Conservation (phyloP, 1,284 basidiomycete genomes). For the Tylopilus sp. region DNA sequence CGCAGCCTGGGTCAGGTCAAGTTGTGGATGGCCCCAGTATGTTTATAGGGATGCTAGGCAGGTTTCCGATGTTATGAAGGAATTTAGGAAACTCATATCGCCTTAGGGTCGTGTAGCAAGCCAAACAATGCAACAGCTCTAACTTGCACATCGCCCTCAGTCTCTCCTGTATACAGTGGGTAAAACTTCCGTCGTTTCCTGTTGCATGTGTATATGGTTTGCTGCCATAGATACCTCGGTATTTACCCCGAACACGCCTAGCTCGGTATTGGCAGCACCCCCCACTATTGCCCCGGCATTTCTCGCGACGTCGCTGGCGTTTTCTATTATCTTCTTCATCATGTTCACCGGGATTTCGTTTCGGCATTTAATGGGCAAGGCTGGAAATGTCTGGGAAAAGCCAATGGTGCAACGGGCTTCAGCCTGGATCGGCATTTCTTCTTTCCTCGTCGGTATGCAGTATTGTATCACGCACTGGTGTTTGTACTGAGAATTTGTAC, state of each 20-base stretch:
- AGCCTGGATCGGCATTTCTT: slow-evolving; percentile 73
- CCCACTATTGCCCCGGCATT: slow-evolving; percentile 61
- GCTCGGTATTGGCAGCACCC: slow-evolving; percentile 58
- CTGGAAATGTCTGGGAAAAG: slow-evolving; percentile 50
- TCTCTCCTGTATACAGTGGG: slow-evolving; percentile 65
- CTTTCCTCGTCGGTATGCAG: slow-evolving; percentile 66
- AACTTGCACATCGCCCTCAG: slow-evolving; percentile 54
- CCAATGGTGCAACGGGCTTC: slow-evolving; percentile 58
- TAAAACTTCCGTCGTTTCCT: slow-evolving; percentile 3
- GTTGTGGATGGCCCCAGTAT: slow-evolving; percentile 69
- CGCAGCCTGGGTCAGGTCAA: slow-evolving; percentile 41
- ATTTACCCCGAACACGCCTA: slow-evolving; percentile 57
- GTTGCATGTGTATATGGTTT: neutral
- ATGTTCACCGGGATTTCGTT: slow-evolving; percentile 67
- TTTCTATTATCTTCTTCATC: slow-evolving; percentile 66
- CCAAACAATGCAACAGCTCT: slow-evolving; percentile 47
- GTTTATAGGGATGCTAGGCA: slow-evolving; percentile 66
- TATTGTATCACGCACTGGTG: neutral
- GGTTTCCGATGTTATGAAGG: slow-evolving; percentile 15
- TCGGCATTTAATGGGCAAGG: slow-evolving; percentile 62
- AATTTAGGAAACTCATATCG: slow-evolving; percentile 5
- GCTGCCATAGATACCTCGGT: slow-evolving; percentile 54
- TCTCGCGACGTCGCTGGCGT: slow-evolving; percentile 59
- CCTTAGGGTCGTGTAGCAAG: slow-evolving; percentile 67
- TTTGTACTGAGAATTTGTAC: neutral